These are phyloP conservation scores for Tolypocladium ovalisporum DNA, from an alignment of 2,329 filamentous ascomycete genomes.

Conservation along the genomic window DNA sequence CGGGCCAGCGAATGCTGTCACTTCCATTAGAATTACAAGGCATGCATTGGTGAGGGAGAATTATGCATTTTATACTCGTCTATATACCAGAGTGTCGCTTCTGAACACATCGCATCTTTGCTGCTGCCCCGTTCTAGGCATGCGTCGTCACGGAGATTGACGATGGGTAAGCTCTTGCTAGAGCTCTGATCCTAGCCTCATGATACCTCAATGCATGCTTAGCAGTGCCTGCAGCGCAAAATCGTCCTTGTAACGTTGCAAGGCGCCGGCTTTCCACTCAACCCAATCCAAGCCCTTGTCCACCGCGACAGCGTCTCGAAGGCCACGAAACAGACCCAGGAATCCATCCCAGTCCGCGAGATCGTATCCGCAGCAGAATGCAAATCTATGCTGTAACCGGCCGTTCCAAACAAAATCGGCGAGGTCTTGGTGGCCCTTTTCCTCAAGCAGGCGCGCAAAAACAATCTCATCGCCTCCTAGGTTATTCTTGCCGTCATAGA, in stretches of 20 bases:
- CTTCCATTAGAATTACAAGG: slow-evolving; percentile 18
- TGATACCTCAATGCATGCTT: background rate
- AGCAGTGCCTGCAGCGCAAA: slow-evolving; percentile 4
- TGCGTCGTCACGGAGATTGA: too few species aligned
- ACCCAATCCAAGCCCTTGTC: slow-evolving; percentile 24
- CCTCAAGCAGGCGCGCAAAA: slow-evolving; percentile 21
- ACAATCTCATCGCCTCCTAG: slow-evolving; percentile 25
- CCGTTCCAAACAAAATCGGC: slow-evolving; percentile 25
- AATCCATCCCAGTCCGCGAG: slow-evolving; percentile 30
- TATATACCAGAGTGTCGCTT: background rate
- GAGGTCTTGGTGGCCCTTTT: slow-evolving; percentile 23
- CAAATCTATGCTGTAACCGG: slow-evolving; percentile 24
- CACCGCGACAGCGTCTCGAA: slow-evolving; percentile 21
- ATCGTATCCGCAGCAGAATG: slow-evolving; percentile 31
- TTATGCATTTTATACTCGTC: background rate
- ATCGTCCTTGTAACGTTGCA: slow-evolving; percentile 22
- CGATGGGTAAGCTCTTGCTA: too few species aligned
- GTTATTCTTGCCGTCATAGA: slow-evolving; percentile 24
- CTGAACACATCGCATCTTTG: too few species aligned
- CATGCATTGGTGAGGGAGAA: background rate
- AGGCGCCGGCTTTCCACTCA: slow-evolving; percentile 22
- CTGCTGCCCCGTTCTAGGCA: too few species aligned
- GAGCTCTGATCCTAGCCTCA: too few species aligned
- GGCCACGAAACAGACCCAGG: slow-evolving; percentile 26
- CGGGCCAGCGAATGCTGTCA: slow-evolving; percentile 22